These are phyloP conservation scores for Eucalyptus polyanthemos DNA, from an alignment of 345 rosid species.

Conservation along the genomic window DNA sequence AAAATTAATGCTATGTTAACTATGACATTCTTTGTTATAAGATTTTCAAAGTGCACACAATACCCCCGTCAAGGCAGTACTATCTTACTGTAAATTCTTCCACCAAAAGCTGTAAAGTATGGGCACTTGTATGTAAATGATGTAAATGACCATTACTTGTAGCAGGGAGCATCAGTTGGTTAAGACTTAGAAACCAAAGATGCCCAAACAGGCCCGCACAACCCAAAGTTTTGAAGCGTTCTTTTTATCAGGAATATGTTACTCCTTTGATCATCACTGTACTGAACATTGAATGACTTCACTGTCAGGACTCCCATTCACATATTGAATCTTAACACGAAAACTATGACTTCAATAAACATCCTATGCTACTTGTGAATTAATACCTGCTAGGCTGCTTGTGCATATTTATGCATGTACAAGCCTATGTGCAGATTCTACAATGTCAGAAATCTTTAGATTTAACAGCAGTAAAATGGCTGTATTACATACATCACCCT, in stretches of 20 bases:
- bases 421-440: not conserved
- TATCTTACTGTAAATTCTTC: not conserved
- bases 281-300: not conserved
- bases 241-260: not conserved
- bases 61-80: not conserved
- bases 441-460: not conserved
- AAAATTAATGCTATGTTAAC: not conserved
- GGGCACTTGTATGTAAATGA: not conserved
- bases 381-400: not conserved
- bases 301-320: not conserved
- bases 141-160: not conserved
- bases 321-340: not conserved
- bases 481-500: conserved; percentile 73
- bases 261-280: not conserved
- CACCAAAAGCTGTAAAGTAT: not conserved
- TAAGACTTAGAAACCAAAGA: not conserved
- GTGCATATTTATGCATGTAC: not conserved
- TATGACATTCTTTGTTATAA: not conserved
- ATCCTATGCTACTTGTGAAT: not conserved
- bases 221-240: not conserved
- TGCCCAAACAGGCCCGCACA: not conserved
- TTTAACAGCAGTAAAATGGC: not conserved
- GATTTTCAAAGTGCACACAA: not conserved
- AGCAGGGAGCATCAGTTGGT: not conserved
- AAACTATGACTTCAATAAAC: not conserved